Evolutionary conservation across 2,329 filamentous ascomycete species (phyloP).

Genomic region (Aspergillus sp.): DNA sequence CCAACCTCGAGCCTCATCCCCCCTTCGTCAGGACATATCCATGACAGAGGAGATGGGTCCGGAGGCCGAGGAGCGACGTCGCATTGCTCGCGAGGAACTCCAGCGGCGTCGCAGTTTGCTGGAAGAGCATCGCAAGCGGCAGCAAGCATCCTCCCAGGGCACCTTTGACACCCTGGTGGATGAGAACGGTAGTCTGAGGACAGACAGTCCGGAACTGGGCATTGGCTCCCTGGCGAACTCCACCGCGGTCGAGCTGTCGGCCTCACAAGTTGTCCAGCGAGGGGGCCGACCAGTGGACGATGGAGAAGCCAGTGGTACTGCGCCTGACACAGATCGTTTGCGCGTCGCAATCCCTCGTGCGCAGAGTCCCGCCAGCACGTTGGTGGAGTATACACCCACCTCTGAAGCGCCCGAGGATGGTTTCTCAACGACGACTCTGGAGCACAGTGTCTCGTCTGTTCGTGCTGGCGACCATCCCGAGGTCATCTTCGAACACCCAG

Average conservation of each 20-base stretch:
- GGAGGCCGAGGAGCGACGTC: conserved; percentile 45
- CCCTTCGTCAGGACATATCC: conserved; percentile 41
- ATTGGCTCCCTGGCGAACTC: conserved; percentile 29
- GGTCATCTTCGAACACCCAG: conserved; percentile 34
- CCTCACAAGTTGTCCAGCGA: conserved; percentile 26
- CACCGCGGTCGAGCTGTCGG: conserved; percentile 35
- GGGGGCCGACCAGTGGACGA: conserved; percentile 18
- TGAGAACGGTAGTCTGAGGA: conserved; percentile 34
- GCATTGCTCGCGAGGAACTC: conserved; percentile 46
- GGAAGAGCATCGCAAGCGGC: conserved; percentile 35
- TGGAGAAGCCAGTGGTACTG: conserved; percentile 4
- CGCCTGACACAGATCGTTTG: conserved; percentile 20
- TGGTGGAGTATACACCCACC: conserved; percentile 46
- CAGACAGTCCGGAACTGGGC: conserved; percentile 5
- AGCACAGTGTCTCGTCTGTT: conserved; percentile 20
- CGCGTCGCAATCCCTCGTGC: conserved; percentile 33
- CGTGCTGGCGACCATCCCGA: conserved; percentile 34
- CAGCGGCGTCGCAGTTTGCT: conserved; percentile 41
- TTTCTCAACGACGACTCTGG: conserved; percentile 11
- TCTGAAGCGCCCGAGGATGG: conserved; percentile 37
- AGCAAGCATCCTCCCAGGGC: conserved; percentile 23
- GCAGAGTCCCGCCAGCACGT: conserved; percentile 41
- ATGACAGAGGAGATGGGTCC: conserved; percentile 47
- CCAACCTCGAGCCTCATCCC: conserved; percentile 42
- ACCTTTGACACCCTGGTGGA: conserved; percentile 48